Evolutionary conservation across 208 protist genomes (phyloP).

Genomic region (Wallacemonas sp.): DNA sequence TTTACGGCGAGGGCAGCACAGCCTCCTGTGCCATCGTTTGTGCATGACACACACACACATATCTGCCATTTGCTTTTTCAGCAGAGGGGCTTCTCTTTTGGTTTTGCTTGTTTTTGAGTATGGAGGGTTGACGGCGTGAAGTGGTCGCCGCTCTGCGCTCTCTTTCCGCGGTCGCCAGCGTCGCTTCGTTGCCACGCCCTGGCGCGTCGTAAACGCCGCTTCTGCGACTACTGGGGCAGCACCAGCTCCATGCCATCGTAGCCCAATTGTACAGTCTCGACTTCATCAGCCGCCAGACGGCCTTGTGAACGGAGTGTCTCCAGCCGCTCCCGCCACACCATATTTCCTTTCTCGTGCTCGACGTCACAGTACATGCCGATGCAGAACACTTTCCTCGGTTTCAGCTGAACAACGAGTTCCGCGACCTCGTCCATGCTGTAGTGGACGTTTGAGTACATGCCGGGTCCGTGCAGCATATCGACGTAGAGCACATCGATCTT

Average conservation of each 20-base stretch:
- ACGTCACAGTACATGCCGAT: conserved; percentile 84
- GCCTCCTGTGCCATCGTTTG: no score
- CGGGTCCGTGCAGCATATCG: conserved; percentile 55
- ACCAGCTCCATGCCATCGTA: conserved; percentile 69
- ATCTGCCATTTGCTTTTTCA: background rate
- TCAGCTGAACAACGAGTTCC: conserved; percentile 39
- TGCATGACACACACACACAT: background rate
- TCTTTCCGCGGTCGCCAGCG: no score
- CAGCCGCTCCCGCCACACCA: conserved; percentile 31
- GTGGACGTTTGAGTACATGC: conserved; percentile 37
- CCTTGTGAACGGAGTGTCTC: conserved; percentile 21
- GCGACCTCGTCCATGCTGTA: conserved; percentile 69
- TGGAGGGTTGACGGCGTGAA: no score
- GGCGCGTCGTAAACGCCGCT: no score
- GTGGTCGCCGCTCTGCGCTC: no score
- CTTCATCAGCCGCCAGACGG: conserved; percentile 21
- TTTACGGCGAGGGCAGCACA: no score
- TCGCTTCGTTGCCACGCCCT: no score
- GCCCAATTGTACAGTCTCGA: conserved; percentile 50
- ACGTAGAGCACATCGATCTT: conserved; percentile 82
- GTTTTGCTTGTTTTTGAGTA: no score
- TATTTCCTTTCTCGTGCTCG: conserved; percentile 37
- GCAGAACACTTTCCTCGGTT: conserved; percentile 47
- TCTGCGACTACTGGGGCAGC: conserved; percentile 36
- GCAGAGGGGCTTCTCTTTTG: no score